Evolutionary conservation across 1,284 basidiomycete species (phyloP), one percentile per base, ranked within the genome.

Genomic region (Anthracocystis panici-leucophaei): DNA sequence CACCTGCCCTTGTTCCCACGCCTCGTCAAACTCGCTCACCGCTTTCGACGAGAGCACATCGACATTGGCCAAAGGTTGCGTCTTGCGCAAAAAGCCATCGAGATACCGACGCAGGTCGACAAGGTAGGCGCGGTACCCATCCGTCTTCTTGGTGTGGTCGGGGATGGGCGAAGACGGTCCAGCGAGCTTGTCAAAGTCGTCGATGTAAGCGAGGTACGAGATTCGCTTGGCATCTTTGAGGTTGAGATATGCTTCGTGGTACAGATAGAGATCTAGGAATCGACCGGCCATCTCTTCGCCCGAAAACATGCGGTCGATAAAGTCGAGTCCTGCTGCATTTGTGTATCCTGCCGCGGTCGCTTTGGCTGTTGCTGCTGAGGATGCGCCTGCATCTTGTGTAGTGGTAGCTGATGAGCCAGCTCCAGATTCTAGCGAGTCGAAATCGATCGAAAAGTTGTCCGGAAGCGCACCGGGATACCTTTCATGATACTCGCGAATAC

Each of bases 211-310:
- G 68, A 99, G 90, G 85, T 96, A 99, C 83, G 94, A 93, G 50
- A 98, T 88, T 85, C 98, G 97, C 33, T 91, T 91, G 48, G 95
- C 86, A 23, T 87, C 86, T 61, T 83, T 86, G 61, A 86, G 78
- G 86, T 99, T 99, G 87, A 91, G 91, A 87, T 93, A 99, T 51
- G 91, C 88, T 50, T 92, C 90, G 83, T 98, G 96, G 68, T 93
- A 91, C 56, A 91, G 88, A 86, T 98, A 94, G 65, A 99, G 86
- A 86, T 99, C 97, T 69, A 99, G 89, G 85, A 96, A 97, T 86
- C 93, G 92, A 52, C 97, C 97, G 73, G 95, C 94, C 40, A 90
- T 90, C 85, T 99, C 97, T 87, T 99, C 96, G 44, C 97, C 97
- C 21, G 75, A 78, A 49, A 85, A 85, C 68, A 82, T 77, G 45